A percentile compares a stretch with the other conserved stretches of the same genome.
phyloP scores from a whole-genome alignment of 177 flowering plant genomes.

The Vitis hybrid region DNA sequence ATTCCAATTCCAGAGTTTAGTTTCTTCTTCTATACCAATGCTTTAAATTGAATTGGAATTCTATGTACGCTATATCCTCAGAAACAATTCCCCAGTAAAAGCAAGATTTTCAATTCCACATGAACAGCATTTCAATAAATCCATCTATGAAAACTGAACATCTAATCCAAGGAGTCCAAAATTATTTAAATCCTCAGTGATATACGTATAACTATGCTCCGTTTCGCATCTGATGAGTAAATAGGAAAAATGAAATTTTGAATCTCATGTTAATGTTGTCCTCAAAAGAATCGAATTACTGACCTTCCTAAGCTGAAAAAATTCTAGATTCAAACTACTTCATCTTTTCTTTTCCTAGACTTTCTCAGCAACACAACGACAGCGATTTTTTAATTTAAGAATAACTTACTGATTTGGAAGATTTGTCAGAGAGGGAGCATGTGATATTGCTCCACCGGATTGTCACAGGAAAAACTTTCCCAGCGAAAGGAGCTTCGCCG shows the following conservation, averaged over 20 bases:
- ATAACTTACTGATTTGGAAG: constrained; percentile 61
- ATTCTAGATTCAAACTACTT: neutral
- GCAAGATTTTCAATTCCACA: neutral
- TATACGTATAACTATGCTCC: too few species aligned
- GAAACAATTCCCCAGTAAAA: neutral
- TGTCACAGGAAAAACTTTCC: constrained; percentile 63
- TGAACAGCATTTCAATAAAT: neutral
- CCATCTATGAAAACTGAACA: too few species aligned
- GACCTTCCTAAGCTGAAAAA: neutral
- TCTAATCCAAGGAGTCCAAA: too few species aligned
- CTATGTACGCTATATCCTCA: too few species aligned
- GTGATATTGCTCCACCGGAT: constrained; percentile 80
- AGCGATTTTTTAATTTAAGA: neutral
- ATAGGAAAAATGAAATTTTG: too few species aligned
- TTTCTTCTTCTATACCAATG: too few species aligned
- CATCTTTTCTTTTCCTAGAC: neutral
- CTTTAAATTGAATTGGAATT: too few species aligned
- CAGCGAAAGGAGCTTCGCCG: constrained; percentile 32
- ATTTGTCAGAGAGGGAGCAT: constrained; percentile 72
- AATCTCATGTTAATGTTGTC: neutral
- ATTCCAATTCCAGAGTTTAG: too few species aligned
- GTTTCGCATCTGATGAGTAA: too few species aligned
- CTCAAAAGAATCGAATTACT: neutral
- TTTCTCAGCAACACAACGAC: neutral
- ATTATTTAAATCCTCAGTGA: too few species aligned